These are phyloP conservation scores for Byssoonygena ceratinophila DNA, from an alignment of 2,329 filamentous ascomycete species.

Conservation along the genomic window DNA sequence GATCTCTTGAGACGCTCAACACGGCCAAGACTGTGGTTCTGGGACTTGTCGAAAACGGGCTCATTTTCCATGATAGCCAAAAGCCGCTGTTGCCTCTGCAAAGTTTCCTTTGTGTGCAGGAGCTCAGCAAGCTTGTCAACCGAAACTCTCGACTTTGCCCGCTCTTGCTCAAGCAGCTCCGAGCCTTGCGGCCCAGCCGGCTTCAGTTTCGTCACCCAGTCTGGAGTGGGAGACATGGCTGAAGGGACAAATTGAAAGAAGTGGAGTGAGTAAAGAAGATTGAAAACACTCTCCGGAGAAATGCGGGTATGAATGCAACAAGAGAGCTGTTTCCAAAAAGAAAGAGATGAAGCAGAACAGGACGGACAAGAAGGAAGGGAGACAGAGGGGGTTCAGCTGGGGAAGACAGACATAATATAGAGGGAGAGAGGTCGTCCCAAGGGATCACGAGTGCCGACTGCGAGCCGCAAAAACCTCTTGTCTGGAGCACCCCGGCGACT, in stretches of 20 bases:
- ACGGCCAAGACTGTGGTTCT: slow-evolving; percentile 64
- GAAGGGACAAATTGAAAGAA: background rate
- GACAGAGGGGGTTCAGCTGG: background rate
- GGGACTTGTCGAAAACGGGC: slow-evolving; percentile 64
- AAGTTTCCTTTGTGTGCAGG: slow-evolving; percentile 55
- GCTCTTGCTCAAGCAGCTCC: slow-evolving; percentile 59
- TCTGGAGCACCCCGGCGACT: background rate
- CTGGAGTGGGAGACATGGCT: slow-evolving; percentile 38
- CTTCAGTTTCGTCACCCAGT: slow-evolving; percentile 58
- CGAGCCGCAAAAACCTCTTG: background rate
- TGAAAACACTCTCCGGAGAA: no score
- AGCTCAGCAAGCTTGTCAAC: slow-evolving; percentile 58
- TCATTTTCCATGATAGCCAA: slow-evolving; percentile 56
- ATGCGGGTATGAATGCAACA: background rate
- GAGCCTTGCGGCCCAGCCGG: slow-evolving; percentile 57
- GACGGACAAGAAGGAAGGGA: background rate
- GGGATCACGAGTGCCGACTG: slow-evolving; percentile 3
- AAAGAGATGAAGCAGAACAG: background rate
- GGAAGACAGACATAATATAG: slow-evolving; percentile 1
- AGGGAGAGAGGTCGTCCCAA: background rate
- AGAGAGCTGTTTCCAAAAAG: background rate
- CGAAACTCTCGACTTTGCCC: slow-evolving; percentile 55
- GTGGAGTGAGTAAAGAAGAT: background rate
- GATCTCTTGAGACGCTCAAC: slow-evolving; percentile 59
- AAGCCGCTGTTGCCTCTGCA: slow-evolving; percentile 52